Evolutionary conservation across 768 basidiomycete genomes (phyloP), one percentile per base, ranked within the genome.

Genomic region (Termitomyces sp.): DNA sequence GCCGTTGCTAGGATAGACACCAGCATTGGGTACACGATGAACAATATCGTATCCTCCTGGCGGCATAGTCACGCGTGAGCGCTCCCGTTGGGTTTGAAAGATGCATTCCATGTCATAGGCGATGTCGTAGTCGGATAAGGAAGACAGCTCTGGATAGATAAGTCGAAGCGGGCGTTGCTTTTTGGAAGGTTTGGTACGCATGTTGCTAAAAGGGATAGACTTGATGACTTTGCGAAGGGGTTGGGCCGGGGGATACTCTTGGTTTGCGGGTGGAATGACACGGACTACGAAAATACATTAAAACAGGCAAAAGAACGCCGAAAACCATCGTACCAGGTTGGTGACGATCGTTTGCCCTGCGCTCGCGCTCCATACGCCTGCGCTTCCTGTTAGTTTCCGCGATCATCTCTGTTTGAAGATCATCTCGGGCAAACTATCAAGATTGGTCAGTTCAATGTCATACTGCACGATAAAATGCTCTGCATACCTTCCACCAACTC

Each of bases 381-480:
- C 92, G 81, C 73, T 96, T 96, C 64, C 91, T 80, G 71, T 92
- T 95, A 7, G 91, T 89, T 67, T 96, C 92, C 0, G 95, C 86
- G 59, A 96, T 90, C 87, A 96, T 91, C 15, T 90, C 88, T 1
- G 84, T 90, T 68, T 96, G 91, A 13, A 96, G 75, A 52, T 89
- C 86, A 66, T 94, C 91, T 55, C 90, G 81, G 28, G 90, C 79
- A 61, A 88, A 74, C 93, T 95, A 69, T 32, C 52, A 49, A 20
- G 22, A 59, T 39, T 59, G 57, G 57, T 63, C 16, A 65, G 62
- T 63, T 20, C 42, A 40, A 58, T 9, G 38, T 33, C 11, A 32
- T 13, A 20, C 18, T 20, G 7, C 0, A 12, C 9, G 24, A 36
- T 15, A 24, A 24, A 24, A 46, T 33, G 73, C 79, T 68, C 9